These are phyloP conservation scores for Fraxinus greggii DNA, from an alignment of 305 asterid genomes.

Conservation along the genomic window DNA sequence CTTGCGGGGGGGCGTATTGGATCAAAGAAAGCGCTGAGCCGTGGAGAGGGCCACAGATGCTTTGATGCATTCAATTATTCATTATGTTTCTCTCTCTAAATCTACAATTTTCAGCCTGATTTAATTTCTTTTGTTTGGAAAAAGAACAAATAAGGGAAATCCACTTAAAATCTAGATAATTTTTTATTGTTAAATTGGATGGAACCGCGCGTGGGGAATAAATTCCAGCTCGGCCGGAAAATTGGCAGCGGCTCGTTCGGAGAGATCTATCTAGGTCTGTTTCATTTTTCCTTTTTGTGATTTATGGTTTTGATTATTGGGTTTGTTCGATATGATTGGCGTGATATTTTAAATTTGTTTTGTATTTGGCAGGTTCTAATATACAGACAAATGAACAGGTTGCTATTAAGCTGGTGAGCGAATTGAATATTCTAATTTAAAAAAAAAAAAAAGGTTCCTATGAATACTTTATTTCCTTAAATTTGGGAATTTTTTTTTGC, in stretches of 20 bases:
- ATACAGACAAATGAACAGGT: constrained; percentile 90
- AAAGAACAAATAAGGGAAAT: neutral
- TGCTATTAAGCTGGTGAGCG: constrained; percentile 85
- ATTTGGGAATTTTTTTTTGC: neutral
- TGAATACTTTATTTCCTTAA: neutral
- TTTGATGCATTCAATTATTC: neutral
- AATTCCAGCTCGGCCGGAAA: constrained; percentile 82
- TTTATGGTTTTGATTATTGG: neutral
- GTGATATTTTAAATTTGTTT: neutral
- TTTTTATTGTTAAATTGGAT: constrained; percentile 34
- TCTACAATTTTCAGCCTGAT: constrained; percentile 26
- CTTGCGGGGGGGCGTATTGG: neutral
- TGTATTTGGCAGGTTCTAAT: constrained; percentile 62
- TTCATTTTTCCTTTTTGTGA: neutral
- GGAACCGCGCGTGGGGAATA: constrained; percentile 93
- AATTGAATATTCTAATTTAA: neutral
- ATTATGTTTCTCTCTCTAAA: constrained; percentile 11
- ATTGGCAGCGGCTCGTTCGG: constrained; percentile 95
- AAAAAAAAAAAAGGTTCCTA: neutral
- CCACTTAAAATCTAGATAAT: neutral
- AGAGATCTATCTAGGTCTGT: constrained; percentile 74
- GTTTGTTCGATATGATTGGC: neutral
- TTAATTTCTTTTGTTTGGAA: neutral
- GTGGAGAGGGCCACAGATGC: neutral
- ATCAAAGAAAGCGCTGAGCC: neutral